These are phyloP conservation scores for Paralagenidium karlingii DNA, from an alignment of 352 stramenopile species.

Conservation along the genomic window DNA sequence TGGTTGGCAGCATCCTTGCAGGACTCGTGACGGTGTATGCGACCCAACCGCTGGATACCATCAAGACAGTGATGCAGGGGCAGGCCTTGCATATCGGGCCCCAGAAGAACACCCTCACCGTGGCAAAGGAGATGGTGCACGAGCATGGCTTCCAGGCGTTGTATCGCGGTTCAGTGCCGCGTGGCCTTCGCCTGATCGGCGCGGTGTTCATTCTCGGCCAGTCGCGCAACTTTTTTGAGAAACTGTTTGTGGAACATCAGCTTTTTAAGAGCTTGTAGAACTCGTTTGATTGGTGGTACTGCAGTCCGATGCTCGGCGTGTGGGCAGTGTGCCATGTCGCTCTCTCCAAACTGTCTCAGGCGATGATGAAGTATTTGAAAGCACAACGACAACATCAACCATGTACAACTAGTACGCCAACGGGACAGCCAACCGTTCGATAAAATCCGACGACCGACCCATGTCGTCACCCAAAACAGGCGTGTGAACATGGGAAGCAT, in stretches of 20 bases:
- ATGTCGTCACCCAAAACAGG: too few relatives aligned
- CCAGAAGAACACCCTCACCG: constrained; percentile 21
- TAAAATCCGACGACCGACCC: too few relatives aligned
- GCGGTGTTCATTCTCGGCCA: constrained; percentile 76
- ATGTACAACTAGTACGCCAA: too few relatives aligned
- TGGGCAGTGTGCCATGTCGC: too few relatives aligned
- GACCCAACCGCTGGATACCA: constrained; percentile 70
- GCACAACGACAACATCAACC: too few relatives aligned
- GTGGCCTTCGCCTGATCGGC: constrained; percentile 64
- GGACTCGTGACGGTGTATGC: constrained; percentile 59
- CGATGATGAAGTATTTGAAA: too few relatives aligned
- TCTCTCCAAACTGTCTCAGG: too few relatives aligned
- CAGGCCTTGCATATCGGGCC: constrained; percentile 35
- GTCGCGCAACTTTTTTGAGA: constrained; percentile 52
- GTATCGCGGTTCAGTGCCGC: constrained; percentile 60
- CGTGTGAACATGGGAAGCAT: too few relatives aligned
- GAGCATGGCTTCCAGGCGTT: constrained; percentile 35
- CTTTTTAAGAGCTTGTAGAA: constrained; percentile 25
- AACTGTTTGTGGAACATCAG: constrained; percentile 49
- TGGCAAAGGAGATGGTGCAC: constrained; percentile 26
- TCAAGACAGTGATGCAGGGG: constrained; percentile 81
- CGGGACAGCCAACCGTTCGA: too few relatives aligned
- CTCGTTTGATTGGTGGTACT: too few relatives aligned
- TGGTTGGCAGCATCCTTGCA: constrained; percentile 50
- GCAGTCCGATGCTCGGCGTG: too few relatives aligned